phyloP scores from a whole-genome alignment of 257 asterid genomes.

The Gentiana macrophylla region DNA sequence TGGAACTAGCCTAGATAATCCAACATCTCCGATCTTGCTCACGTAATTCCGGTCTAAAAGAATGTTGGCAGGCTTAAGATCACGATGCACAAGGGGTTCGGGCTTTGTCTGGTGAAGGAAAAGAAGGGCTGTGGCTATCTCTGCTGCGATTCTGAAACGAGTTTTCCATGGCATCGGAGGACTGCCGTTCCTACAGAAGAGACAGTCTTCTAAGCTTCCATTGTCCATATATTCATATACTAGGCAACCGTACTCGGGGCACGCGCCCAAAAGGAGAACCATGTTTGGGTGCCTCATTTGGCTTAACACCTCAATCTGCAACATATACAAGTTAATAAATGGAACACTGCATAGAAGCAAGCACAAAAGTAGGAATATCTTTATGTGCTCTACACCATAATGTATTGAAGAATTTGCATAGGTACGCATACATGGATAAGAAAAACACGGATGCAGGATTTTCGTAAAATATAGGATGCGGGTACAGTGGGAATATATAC shows the following conservation, averaged over 20 bases:
- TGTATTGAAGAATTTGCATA: too few species aligned
- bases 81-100: slow-evolving; percentile 91
- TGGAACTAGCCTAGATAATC: slow-evolving; percentile 76
- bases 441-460: too few species aligned
- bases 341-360: too few species aligned
- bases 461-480: too few species aligned
- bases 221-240: slow-evolving; percentile 84
- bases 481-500: too few species aligned
- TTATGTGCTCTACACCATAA: too few species aligned
- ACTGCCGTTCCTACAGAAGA: slow-evolving; percentile 40
- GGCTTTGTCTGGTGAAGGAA: slow-evolving; percentile 82
- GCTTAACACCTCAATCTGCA: slow-evolving; percentile 77
- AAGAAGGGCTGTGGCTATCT: slow-evolving; percentile 78
- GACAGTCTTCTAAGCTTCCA: slow-evolving; percentile 83
- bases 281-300: slow-evolving; percentile 85
- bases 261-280: slow-evolving; percentile 90
- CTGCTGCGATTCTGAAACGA: slow-evolving; percentile 77
- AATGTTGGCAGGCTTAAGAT: slow-evolving; percentile 89
- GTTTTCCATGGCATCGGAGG: slow-evolving; percentile 51
- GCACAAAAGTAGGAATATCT: background rate
- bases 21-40: slow-evolving; percentile 93
- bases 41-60: slow-evolving; percentile 61
- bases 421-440: too few species aligned
- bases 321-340: background rate
- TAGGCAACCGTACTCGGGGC: slow-evolving; percentile 90